Conservation (phyloP, 2,329 filamentous ascomycete species). For the Leptosphaerulina australis region DNA sequence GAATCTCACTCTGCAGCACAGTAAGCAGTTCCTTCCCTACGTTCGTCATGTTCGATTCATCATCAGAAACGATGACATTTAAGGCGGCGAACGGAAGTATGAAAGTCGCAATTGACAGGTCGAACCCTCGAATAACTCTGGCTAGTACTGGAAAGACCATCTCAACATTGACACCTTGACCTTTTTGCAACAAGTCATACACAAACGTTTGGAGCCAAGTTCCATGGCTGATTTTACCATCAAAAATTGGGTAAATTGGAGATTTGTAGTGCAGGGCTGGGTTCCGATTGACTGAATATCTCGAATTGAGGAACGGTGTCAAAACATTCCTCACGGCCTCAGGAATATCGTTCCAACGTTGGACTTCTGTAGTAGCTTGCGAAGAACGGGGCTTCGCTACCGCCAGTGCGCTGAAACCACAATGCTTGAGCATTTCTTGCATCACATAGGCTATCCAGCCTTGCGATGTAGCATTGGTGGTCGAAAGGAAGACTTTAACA, state of each 20-base stretch:
- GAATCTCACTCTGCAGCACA: constrained; percentile 71
- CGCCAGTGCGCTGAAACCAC: constrained; percentile 68
- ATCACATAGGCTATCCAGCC: constrained; percentile 93
- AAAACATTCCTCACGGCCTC: constrained; percentile 79
- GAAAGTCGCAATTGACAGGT: constrained; percentile 84
- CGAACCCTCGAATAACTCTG: constrained; percentile 82
- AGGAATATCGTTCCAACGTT: constrained; percentile 79
- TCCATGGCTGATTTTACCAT: constrained; percentile 69
- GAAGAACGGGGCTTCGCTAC: constrained; percentile 59
- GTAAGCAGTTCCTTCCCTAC: constrained; percentile 75
- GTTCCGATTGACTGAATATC: constrained; percentile 68
- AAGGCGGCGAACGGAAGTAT: constrained; percentile 85
- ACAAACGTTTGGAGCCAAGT: constrained; percentile 83
- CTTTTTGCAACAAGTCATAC: constrained; percentile 79
- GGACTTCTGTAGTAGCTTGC: constrained; percentile 66
- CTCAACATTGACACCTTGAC: constrained; percentile 73
- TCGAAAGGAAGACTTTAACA: constrained; percentile 88
- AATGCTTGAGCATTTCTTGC: constrained; percentile 84
- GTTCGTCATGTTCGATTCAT: constrained; percentile 65
- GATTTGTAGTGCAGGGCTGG: constrained; percentile 38
- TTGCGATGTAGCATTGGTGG: constrained; percentile 84
- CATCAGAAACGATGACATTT: constrained; percentile 79
- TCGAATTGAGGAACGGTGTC: constrained; percentile 86
- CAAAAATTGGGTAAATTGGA: constrained; percentile 76
- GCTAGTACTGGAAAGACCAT: constrained; percentile 82